Evolutionary conservation across 257 asterid genomes (phyloP), one percentile per base, ranked within the genome.

Genomic region (Paraleonurus japonicus): DNA sequence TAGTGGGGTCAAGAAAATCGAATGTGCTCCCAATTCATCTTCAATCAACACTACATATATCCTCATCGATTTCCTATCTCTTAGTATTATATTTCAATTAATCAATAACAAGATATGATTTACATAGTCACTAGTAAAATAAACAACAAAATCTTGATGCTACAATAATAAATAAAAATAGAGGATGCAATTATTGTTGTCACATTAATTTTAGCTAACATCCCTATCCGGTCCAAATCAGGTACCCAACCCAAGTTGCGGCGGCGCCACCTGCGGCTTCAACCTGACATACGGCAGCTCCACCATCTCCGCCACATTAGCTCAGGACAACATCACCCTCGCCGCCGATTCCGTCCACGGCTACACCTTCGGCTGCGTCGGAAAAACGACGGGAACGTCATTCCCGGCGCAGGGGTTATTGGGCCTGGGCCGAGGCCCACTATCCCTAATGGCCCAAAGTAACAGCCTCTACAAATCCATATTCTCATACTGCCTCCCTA

Each of bases 401-500:
- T 55, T 83, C 1, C 98, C 96, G 28, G 86, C 90, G 0, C 98
- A 92, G 62, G 98, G 98, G 0, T 73, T 92, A 15, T 69, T 92
- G 65, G 97, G 89, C 48, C 65, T 92, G 62, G 97, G 97, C 12
- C 87, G 98, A 27, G 98, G 98, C 51, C 82, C 85, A 13, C 41
- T 89, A 12, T 92, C 98, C 0, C 74, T 92, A 0, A 1, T 85
- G 69, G 74, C 94, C 45, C 98, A 92, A 60, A 73, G 90, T 5
- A 61, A 58, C 0, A 78, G 75, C 51, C 87, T 89, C n/a, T 92
- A 88, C 75, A 30, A 76, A 53, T 85, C 90, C 74, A 85, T 87
- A 45, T 92, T 92, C 81, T 92, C 98, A 12, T 92, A 92, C 79
- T 92, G 98, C 81, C 79, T 92, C 22, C 96, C 98, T 0, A 78